Evolutionary conservation across 345 rosid genomes (phyloP), one percentile per base, ranked within the genome.

Genomic region (Aquilaria yunnanensis): DNA sequence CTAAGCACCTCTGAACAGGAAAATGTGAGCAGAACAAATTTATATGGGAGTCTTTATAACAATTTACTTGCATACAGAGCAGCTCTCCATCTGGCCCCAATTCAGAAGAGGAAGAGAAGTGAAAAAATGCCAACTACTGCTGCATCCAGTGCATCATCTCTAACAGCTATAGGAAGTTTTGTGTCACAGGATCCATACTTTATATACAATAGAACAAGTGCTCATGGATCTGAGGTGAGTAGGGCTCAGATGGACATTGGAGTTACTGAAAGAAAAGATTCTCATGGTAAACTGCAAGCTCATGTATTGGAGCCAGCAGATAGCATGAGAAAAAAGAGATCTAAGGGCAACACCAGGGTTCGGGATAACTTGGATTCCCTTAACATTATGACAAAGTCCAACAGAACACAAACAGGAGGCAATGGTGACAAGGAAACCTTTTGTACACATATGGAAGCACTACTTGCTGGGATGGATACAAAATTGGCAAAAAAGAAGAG

Each of bases 401-500:
- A 56, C 12, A 55, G 63, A 60, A 67, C 64, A 63, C 68, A 64
- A 48, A 51, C 66, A 71, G 66, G 59, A 14, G 9, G 32, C 54
- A 67, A 52, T 60, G 14, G 45, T 67, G 65, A 55, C 62, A 64
- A 46, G 61, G 69, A 65, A 60, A 61, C 54, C 72, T 47, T 75
- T 37, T 37, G 65, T 29, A 54, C 72, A 12, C 74, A 72, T 32
- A 73, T 63, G 30, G 83, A 76, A 64, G 77, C 69, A 43, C 65
- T 78, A 33, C 69, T 71, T 49, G 78, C 76, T 65, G 63, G 66
- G 64, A 70, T 62, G 61, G 72, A 48, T 12, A 57, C 68, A 65
- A 75, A 73, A 6, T 30, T 74, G 67, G 74, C 77, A 48, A 82
- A 69, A 70, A 80, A 78, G 73, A 90, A 86, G 73, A 76, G 76